These are phyloP conservation scores for Barbarea vulgaris DNA, from an alignment of 345 rosid species.

Conservation along the genomic window DNA sequence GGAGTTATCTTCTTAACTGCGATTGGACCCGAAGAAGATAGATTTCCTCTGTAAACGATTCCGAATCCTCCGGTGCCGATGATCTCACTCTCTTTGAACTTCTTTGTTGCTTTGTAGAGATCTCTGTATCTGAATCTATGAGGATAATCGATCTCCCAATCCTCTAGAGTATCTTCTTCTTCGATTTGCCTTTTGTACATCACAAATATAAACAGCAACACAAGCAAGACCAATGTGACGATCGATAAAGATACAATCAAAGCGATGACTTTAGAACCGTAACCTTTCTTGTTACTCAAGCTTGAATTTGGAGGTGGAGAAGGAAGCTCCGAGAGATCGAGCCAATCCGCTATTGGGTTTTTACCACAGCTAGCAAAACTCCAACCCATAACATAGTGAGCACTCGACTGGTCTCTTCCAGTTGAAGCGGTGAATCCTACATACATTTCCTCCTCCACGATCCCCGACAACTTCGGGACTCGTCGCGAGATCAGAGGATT, in stretches of 20 bases:
- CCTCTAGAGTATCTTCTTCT: slow-evolving; percentile 33
- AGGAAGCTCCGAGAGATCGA: slow-evolving; percentile 53
- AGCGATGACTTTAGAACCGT: slow-evolving; percentile 17
- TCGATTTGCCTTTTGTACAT: slow-evolving; percentile 25
- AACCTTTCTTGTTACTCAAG: slow-evolving; percentile 34
- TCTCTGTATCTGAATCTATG: slow-evolving; percentile 37
- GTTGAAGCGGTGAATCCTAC: slow-evolving; percentile 85
- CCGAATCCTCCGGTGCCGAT: slow-evolving; percentile 41
- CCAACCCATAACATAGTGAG: slow-evolving; percentile 81
- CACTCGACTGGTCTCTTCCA: slow-evolving; percentile 50
- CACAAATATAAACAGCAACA: slow-evolving; percentile 16
- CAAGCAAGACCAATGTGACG: slow-evolving; percentile 22
- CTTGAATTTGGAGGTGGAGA: slow-evolving; percentile 31
- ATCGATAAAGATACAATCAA: slow-evolving; percentile 37
- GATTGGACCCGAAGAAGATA: slow-evolving; percentile 16
- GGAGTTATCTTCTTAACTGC: slow-evolving; percentile 42
- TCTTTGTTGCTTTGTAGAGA: slow-evolving; percentile 33
- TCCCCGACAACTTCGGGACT: slow-evolving; percentile 20
- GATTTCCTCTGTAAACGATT: slow-evolving; percentile 28
- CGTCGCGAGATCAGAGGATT: slow-evolving; percentile 43
- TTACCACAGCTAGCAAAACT: slow-evolving; percentile 55
- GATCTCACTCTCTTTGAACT: slow-evolving; percentile 34
- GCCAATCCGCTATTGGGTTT: slow-evolving; percentile 36
- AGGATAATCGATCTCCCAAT: slow-evolving; percentile 42
- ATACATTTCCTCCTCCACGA: slow-evolving; percentile 46